Percentiles rank a stretch among this genome's conserved stretches.
Conservation (phyloP, 805 yeast genomes). For the Wickerhamomyces chambardii region DNA sequence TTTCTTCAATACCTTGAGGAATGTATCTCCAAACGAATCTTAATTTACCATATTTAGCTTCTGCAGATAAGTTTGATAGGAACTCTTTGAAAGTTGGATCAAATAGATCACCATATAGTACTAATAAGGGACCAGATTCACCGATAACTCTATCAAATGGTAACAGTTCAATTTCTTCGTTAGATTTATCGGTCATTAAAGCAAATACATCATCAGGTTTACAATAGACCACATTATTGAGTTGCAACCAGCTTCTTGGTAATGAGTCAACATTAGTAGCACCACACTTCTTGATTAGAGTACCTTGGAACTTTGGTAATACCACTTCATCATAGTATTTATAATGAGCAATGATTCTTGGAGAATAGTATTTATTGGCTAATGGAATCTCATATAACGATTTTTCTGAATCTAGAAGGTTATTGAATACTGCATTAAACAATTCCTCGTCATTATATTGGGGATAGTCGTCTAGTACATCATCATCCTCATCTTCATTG, state of each 20-base stretch:
- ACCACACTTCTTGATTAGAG: slow-evolving; percentile 13
- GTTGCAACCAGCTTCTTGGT: slow-evolving; percentile 37
- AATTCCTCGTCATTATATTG: slow-evolving; percentile 10
- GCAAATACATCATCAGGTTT: slow-evolving; percentile 73
- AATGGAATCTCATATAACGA: slow-evolving; percentile 15
- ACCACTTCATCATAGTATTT: slow-evolving; percentile 33
- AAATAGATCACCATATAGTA: slow-evolving; percentile 59
- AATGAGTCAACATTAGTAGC: slow-evolving; percentile 1
- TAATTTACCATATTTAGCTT: slow-evolving; percentile 56
- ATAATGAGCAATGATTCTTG: slow-evolving; percentile 59
- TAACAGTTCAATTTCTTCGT: slow-evolving; percentile 12
- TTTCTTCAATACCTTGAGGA: slow-evolving; percentile 21
- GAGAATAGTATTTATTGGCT: slow-evolving; percentile 36
- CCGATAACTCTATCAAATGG: slow-evolving; percentile 67
- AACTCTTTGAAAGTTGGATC: slow-evolving; percentile 43
- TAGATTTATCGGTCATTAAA: slow-evolving; percentile 40
- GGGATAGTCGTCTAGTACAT: background rate
- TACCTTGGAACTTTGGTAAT: slow-evolving; percentile 15
- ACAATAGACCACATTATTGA: slow-evolving; percentile 49
- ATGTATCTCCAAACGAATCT: slow-evolving; percentile 72
- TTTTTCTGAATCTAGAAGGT: slow-evolving; percentile 10
- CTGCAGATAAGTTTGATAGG: slow-evolving; percentile 47
- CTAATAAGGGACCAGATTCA: slow-evolving; percentile 36
- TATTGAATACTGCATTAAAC: slow-evolving; percentile 7
- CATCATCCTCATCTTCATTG: slow-evolving; percentile 5